A percentile compares a stretch with the other conserved stretches of the same genome.
These are phyloP conservation scores for Boletellus deceptivus DNA, from an alignment of 1,284 basidiomycete genomes.

Conservation along the genomic window DNA sequence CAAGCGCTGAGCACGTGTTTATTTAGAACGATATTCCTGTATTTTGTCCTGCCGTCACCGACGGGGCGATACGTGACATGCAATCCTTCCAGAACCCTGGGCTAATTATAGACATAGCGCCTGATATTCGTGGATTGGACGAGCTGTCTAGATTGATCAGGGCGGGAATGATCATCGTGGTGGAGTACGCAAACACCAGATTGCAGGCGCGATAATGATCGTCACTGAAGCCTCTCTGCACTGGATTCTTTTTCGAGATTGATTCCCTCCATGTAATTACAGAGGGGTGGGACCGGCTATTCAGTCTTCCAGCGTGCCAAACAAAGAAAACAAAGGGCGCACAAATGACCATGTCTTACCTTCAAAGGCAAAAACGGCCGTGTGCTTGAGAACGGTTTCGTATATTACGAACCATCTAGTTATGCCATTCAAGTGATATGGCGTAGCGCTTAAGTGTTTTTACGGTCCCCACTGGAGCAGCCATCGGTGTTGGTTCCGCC, in stretches of 20 bases:
- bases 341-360: too few species aligned
- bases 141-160: conserved; percentile 87
- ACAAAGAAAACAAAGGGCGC: too few species aligned
- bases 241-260: conserved; percentile 22
- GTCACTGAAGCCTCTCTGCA: conserved; percentile 38
- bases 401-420: too few species aligned
- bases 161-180: conserved; percentile 98
- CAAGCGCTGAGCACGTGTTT: conserved; percentile 26
- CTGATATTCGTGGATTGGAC: conserved; percentile 91
- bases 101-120: conserved; percentile 92
- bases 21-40: conserved; percentile 93
- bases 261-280: conserved; percentile 7
- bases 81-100: conserved; percentile 93
- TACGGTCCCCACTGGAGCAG: too few species aligned
- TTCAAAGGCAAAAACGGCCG: too few species aligned
- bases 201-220: conserved; percentile 99
- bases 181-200: conserved; percentile 99
- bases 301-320: too few species aligned
- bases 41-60: conserved; percentile 96
- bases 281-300: conserved; percentile 97
- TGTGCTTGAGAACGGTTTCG: too few species aligned
- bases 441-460: too few species aligned
- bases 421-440: too few species aligned
- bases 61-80: conserved; percentile 96
- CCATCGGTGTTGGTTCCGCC: too few species aligned